Percentiles rank a stretch among this genome's conserved stretches.
Conservation (phyloP, 805 yeast genomes). For the Kodamaea neixiangensis region DNA sequence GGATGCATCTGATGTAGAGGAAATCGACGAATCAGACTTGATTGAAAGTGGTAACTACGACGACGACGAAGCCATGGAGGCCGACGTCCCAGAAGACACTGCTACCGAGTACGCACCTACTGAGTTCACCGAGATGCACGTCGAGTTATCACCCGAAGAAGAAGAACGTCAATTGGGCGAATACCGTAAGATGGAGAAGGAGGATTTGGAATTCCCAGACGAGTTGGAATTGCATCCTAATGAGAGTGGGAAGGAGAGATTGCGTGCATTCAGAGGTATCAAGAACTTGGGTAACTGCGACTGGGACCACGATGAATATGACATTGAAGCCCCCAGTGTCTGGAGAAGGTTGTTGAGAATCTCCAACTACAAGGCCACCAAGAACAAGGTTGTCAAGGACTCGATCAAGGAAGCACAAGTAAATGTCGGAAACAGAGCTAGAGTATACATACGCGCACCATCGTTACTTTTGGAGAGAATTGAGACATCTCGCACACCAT, state of each 20-base stretch:
- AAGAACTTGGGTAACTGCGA: constrained; percentile 75
- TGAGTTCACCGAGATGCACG: constrained; percentile 60
- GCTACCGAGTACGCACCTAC: constrained; percentile 43
- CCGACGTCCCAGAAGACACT: constrained; percentile 31
- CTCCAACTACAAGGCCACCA: constrained; percentile 74
- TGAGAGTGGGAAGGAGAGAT: constrained; percentile 72
- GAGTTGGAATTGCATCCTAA: constrained; percentile 83
- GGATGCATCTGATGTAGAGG: constrained; percentile 46
- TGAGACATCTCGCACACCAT: constrained; percentile 49
- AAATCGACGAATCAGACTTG: constrained; percentile 39
- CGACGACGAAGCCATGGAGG: constrained; percentile 32
- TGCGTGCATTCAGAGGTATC: constrained; percentile 82
- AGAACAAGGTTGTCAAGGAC: constrained; percentile 66
- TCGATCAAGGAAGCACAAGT: constrained; percentile 46
- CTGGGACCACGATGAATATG: constrained; percentile 88
- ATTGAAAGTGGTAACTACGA: constrained; percentile 12
- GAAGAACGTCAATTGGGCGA: constrained; percentile 74
- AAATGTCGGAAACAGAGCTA: constrained; percentile 61
- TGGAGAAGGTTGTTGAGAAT: constrained; percentile 78
- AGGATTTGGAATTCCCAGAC: constrained; percentile 93
- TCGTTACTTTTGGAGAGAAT: constrained; percentile 42
- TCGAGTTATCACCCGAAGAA: constrained; percentile 78
- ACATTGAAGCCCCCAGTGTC: constrained; percentile 70
- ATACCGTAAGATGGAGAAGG: constrained; percentile 70
- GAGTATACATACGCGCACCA: constrained; percentile 61